phyloP scores from a whole-genome alignment of 139 green algal genomes.

The Volvox africanus region DNA sequence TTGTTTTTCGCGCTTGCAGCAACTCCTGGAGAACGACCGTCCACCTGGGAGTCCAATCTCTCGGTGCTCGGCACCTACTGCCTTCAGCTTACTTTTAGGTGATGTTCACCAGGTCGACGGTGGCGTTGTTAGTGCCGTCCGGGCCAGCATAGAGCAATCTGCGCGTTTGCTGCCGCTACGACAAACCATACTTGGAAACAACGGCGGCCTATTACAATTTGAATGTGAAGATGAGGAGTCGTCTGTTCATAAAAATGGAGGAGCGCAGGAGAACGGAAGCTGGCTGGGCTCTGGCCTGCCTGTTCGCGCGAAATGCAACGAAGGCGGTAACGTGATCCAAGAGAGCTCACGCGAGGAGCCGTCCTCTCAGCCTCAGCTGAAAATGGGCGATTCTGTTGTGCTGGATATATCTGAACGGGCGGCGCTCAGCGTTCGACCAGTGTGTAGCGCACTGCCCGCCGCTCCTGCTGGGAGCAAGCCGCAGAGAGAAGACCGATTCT shows the following conservation, averaged over 20 bases:
- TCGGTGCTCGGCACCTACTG: background rate
- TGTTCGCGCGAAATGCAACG: background rate
- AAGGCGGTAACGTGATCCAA: no score
- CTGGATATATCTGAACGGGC: background rate
- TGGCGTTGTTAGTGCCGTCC: background rate
- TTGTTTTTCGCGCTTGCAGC: background rate
- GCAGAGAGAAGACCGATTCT: background rate
- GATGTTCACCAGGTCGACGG: background rate
- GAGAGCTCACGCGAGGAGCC: background rate
- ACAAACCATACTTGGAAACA: background rate
- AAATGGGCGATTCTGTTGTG: background rate
- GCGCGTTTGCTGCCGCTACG: background rate
- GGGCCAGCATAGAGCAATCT: background rate
- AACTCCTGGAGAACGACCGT: background rate
- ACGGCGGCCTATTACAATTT: background rate
- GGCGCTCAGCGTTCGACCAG: background rate
- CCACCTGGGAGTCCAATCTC: background rate
- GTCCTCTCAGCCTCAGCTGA: background rate
- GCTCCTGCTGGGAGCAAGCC: background rate
- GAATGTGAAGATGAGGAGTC: background rate
- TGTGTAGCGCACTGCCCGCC: background rate
- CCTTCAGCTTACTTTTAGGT: background rate
- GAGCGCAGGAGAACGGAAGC: background rate
- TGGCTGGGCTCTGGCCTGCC: background rate
- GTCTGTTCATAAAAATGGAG: background rate